phyloP scores from a whole-genome alignment of 192 early-diverging fungal genomes.

The Coemansia sp. region DNA sequence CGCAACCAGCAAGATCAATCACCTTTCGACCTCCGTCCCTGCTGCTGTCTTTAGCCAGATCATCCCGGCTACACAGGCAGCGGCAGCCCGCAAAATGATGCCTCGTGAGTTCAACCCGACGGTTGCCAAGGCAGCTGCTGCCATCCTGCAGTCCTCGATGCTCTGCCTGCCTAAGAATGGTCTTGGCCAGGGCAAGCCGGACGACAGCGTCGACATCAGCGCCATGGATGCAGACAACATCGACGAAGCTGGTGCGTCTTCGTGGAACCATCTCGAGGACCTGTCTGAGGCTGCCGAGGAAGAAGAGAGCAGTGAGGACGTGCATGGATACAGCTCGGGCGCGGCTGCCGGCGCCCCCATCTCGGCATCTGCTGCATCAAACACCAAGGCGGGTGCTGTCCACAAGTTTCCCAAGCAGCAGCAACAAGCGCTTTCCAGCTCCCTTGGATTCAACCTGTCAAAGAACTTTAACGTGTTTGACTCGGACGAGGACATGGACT shows the following conservation, averaged over 20 bases:
- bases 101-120: conserved; percentile 50
- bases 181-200: conserved; percentile 46
- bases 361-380: conserved; percentile 11
- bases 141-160: conserved; percentile 50
- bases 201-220: conserved; percentile 9
- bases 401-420: conserved; percentile 46
- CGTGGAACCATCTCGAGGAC: conserved; percentile 31
- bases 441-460: conserved; percentile 32
- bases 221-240: too few species aligned
- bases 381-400: conserved; percentile 20
- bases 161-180: conserved; percentile 48
- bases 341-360: conserved; percentile 17
- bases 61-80: conserved; percentile 50
- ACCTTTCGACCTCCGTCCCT: conserved; percentile 49
- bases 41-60: conserved; percentile 53
- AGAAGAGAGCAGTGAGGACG: conserved; percentile 8
- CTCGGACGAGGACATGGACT: conserved; percentile 46
- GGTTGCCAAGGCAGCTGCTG: conserved; percentile 44
- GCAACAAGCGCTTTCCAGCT: conserved; percentile 17
- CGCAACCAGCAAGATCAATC: conserved; percentile 14
- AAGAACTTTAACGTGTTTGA: conserved; percentile 17
- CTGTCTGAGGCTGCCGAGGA: conserved; percentile 43
- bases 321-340: too few species aligned
- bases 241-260: conserved; percentile 1
- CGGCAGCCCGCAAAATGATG: conserved; percentile 53